Percentiles rank a stretch among this genome's conserved stretches.
Conservation (phyloP, 768 basidiomycete genomes). For the Lactifluus echinatus region DNA sequence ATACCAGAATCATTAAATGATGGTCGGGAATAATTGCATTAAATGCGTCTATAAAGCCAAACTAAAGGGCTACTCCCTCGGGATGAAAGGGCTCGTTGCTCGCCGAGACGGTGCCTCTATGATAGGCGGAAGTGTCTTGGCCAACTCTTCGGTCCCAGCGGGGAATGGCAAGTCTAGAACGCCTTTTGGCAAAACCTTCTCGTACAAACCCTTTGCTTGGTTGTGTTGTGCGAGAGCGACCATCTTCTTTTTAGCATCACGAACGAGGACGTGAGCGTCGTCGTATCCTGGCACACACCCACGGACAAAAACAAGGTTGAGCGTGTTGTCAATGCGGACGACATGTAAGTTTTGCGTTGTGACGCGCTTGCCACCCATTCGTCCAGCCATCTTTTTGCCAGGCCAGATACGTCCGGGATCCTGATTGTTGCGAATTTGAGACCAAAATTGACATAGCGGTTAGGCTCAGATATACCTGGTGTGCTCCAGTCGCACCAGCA, state of each 20-base stretch:
- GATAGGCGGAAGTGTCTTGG: conserved; percentile 51
- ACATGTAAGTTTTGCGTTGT: conserved; percentile 88
- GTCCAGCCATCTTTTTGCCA: conserved; percentile 97
- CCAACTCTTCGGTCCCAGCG: conserved; percentile 75
- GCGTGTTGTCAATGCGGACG: conserved; percentile 73
- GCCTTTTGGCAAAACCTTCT: conserved; percentile 74
- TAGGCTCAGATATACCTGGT: conserved; percentile 55
- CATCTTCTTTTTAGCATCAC: conserved; percentile 87
- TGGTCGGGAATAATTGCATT: background rate
- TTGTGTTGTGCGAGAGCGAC: conserved; percentile 50
- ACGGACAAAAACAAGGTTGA: conserved; percentile 85
- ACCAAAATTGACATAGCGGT: background rate
- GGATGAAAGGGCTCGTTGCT: conserved; percentile 65
- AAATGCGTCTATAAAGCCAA: background rate
- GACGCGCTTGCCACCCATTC: conserved; percentile 73
- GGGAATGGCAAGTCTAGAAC: conserved; percentile 87
- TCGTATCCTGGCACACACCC: conserved; percentile 90
- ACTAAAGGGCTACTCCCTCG: conserved; percentile 42
- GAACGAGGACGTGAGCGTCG: conserved; percentile 75
- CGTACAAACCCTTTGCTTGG: conserved; percentile 60
- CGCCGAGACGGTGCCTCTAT: conserved; percentile 67
- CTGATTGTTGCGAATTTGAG: conserved; percentile 33
- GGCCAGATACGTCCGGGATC: conserved; percentile 95
- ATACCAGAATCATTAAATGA: background rate
- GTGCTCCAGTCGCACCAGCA: conserved; percentile 87